Evolutionary conservation across 768 basidiomycete species (phyloP).

Genomic region (Phlebiopsis gigantea): DNA sequence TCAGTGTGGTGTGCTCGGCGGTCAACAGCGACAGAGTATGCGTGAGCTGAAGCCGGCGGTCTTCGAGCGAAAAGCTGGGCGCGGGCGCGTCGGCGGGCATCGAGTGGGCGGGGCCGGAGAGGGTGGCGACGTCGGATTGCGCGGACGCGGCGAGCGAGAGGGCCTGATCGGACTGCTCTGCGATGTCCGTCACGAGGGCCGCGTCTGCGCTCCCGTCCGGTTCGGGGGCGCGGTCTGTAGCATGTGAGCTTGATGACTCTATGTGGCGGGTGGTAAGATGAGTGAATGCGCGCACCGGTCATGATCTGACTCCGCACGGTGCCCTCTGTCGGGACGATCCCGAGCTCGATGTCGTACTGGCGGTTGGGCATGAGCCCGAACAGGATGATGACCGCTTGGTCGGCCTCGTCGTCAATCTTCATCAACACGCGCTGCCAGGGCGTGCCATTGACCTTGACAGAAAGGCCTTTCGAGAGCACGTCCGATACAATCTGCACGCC

Average conservation of each 20-base stretch:
- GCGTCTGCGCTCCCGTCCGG: background rate
- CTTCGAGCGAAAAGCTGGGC: constrained; percentile 53
- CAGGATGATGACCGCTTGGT: constrained; percentile 88
- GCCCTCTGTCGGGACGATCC: constrained; percentile 59
- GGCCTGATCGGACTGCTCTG: constrained; percentile 4
- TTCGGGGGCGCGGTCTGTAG: background rate
- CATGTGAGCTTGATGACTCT: background rate
- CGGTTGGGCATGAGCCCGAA: constrained; percentile 85
- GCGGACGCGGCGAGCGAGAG: background rate
- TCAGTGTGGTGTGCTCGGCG: constrained; percentile 64
- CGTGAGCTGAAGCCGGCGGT: constrained; percentile 59
- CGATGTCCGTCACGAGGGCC: background rate
- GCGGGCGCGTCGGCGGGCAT: constrained; percentile 7
- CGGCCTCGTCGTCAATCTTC: constrained; percentile 71
- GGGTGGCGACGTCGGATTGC: background rate
- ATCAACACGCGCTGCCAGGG: constrained; percentile 78
- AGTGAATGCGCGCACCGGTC: constrained; percentile 34
- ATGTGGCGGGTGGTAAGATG: no score
- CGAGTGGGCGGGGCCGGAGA: background rate
- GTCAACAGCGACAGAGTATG: constrained; percentile 58
- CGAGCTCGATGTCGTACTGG: constrained; percentile 87
- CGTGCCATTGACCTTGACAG: constrained; percentile 74
- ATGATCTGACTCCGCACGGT: constrained; percentile 59
- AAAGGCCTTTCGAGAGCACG: constrained; percentile 67
- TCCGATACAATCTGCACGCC: constrained; percentile 48